Evolutionary conservation across 768 basidiomycete genomes (phyloP).

Genomic region (Russula griseocarnosa): DNA sequence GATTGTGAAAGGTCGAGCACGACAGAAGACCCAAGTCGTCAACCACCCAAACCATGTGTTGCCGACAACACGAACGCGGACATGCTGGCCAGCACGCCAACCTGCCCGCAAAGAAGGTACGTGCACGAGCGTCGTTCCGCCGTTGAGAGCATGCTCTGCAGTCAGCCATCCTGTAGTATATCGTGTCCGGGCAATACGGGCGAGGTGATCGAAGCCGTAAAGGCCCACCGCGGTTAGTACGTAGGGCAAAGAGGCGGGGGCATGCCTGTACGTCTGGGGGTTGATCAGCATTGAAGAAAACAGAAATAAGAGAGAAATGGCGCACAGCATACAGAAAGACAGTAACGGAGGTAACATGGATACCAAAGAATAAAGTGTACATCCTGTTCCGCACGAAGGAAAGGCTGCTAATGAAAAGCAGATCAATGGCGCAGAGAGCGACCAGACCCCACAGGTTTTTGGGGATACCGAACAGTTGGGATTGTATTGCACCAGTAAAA

Average conservation of each 20-base stretch:
- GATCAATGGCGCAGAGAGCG: slow-evolving; percentile 37
- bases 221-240: slow-evolving; percentile 39
- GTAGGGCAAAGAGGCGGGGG: slow-evolving; percentile 39
- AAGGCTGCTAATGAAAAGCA: slow-evolving; percentile 41
- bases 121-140: slow-evolving; percentile 44
- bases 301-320: background rate
- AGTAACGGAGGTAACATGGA: slow-evolving; percentile 44
- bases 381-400: slow-evolving; percentile 41
- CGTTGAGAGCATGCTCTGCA: slow-evolving; percentile 42
- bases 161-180: slow-evolving; percentile 43
- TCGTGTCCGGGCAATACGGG: slow-evolving; percentile 48
- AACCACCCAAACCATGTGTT: slow-evolving; percentile 40
- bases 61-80: slow-evolving; percentile 47
- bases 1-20: slow-evolving; percentile 42
- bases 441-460: slow-evolving; percentile 33
- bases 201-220: slow-evolving; percentile 45
- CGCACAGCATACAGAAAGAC: slow-evolving; percentile 37
- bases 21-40: slow-evolving; percentile 17
- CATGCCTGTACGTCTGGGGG: slow-evolving; percentile 28
- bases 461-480: background rate
- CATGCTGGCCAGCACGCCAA: slow-evolving; percentile 60
- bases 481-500: slow-evolving; percentile 1
- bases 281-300: background rate
- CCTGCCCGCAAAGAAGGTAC: slow-evolving; percentile 45
- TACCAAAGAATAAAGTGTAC: slow-evolving; percentile 44